A percentile compares a stretch with the other conserved stretches of the same genome.
Conservation (phyloP, 495 filamentous ascomycete species). For the Lineolata rhizophorae region DNA sequence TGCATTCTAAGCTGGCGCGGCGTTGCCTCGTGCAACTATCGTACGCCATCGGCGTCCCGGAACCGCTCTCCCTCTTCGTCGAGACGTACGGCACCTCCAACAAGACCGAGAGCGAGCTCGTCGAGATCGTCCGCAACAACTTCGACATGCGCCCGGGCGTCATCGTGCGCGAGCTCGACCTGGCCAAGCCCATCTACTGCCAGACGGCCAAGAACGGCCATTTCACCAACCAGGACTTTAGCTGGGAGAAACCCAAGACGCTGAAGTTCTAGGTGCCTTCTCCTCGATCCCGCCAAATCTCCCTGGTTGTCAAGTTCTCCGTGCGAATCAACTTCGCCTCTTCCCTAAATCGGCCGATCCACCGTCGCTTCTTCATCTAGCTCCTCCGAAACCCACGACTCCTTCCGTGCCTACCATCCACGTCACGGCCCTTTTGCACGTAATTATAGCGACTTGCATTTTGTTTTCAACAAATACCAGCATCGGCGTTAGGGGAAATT, state of each 20-base stretch:
- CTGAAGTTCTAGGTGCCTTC: too few species aligned
- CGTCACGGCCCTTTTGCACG: too few species aligned
- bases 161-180: conserved; percentile 92
- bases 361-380: too few species aligned
- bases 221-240: conserved; percentile 96
- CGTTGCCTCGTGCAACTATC: conserved; percentile 91
- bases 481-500: too few species aligned
- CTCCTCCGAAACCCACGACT: too few species aligned
- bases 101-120: conserved; percentile 56
- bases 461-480: too few species aligned
- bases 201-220: conserved; percentile 98
- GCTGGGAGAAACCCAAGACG: conserved; percentile 93
- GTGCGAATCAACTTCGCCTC: too few species aligned
- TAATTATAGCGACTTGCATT: too few species aligned
- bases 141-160: conserved; percentile 95
- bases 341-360: too few species aligned
- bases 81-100: conserved; percentile 66
- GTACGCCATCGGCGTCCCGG: conserved; percentile 95
- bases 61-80: conserved; percentile 83
- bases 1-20: conserved; percentile 67
- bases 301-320: too few species aligned
- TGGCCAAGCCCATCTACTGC: conserved; percentile 91
- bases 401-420: too few species aligned
- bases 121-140: conserved; percentile 81
- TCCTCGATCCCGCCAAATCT: too few species aligned